A percentile compares a stretch with the other conserved stretches of the same genome.
phyloP scores from a whole-genome alignment of 768 basidiomycete genomes.

The Calocera cornea region DNA sequence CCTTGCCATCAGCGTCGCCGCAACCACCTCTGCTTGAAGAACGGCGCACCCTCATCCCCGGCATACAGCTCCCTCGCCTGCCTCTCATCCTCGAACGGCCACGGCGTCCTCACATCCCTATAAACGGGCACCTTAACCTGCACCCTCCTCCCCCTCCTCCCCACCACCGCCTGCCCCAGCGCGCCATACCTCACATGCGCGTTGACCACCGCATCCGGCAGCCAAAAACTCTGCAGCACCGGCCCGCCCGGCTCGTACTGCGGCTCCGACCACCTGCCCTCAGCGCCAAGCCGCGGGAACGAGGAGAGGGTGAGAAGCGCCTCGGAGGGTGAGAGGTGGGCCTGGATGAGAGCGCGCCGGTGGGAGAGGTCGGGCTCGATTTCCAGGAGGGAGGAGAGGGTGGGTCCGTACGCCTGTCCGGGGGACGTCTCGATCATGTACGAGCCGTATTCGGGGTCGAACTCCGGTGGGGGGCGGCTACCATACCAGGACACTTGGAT shows the following conservation, averaged over 20 bases:
- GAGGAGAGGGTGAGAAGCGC: slow-evolving; percentile 85
- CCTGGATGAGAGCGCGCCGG: slow-evolving; percentile 68
- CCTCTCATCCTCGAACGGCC: slow-evolving; percentile 84
- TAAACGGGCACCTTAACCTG: slow-evolving; percentile 90
- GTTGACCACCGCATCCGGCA: slow-evolving; percentile 91
- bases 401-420: slow-evolving; percentile 84
- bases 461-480: slow-evolving; percentile 55
- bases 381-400: slow-evolving; percentile 66
- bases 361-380: slow-evolving; percentile 94
- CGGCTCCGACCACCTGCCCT: slow-evolving; percentile 86
- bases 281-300: slow-evolving; percentile 80
- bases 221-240: slow-evolving; percentile 85
- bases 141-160: slow-evolving; percentile 85
- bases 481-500: background rate
- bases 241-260: slow-evolving; percentile 61
- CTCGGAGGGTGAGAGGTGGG: slow-evolving; percentile 71
- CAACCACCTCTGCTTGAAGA: background rate
- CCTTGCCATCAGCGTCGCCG: too few species aligned
- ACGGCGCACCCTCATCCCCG: slow-evolving; percentile 39
- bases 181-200: slow-evolving; percentile 98
- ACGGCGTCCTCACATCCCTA: slow-evolving; percentile 73
- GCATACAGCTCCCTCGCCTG: slow-evolving; percentile 67
- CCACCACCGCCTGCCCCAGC: slow-evolving; percentile 89
- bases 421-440: slow-evolving; percentile 99
- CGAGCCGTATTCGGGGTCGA: slow-evolving; percentile 95